These are phyloP conservation scores for Cryphonectria radicalis DNA, from an alignment of 2,329 filamentous ascomycete genomes.

Conservation along the genomic window DNA sequence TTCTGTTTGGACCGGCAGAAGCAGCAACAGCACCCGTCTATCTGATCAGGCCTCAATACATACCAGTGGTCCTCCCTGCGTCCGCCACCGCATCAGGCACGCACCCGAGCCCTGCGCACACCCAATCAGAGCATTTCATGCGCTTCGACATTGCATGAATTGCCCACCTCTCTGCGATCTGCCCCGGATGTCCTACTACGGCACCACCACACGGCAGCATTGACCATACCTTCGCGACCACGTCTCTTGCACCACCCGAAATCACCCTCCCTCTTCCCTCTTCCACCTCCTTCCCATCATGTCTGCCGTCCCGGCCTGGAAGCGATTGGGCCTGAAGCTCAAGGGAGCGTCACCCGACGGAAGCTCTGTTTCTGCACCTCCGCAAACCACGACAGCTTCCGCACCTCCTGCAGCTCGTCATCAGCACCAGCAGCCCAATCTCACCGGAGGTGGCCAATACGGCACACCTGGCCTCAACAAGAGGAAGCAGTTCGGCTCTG, in stretches of 20 bases:
- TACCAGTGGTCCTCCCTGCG: constrained; percentile 17
- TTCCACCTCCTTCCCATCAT: constrained; percentile 42
- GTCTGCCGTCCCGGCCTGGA: constrained; percentile 61
- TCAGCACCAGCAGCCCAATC: constrained; percentile 35
- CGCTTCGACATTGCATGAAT: constrained; percentile 22
- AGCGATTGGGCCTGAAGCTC: constrained; percentile 66
- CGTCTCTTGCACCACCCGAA: constrained; percentile 27
- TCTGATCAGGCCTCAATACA: constrained; percentile 26
- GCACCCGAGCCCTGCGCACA: constrained; percentile 15
- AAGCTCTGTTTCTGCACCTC: constrained; percentile 36
- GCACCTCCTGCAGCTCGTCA: constrained; percentile 31
- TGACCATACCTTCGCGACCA: constrained; percentile 26
- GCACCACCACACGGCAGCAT: constrained; percentile 9
- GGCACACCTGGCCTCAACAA: constrained; percentile 47
- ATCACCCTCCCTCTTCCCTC: constrained; percentile 25
- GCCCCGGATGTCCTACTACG: constrained; percentile 9
- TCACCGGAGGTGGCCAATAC: constrained; percentile 32
- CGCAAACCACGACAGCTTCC: constrained; percentile 31
- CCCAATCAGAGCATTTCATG: constrained; percentile 25
- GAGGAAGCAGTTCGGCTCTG: constrained; percentile 53
- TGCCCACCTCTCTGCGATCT: constrained; percentile 13
- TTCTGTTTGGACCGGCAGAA: constrained; percentile 13
- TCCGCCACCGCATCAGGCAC: constrained; percentile 9
- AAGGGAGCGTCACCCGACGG: constrained; percentile 49
- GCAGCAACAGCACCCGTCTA: constrained; percentile 12